phyloP scores from a whole-genome alignment of 805 yeast species.

The Nakazawaea pomicola region DNA sequence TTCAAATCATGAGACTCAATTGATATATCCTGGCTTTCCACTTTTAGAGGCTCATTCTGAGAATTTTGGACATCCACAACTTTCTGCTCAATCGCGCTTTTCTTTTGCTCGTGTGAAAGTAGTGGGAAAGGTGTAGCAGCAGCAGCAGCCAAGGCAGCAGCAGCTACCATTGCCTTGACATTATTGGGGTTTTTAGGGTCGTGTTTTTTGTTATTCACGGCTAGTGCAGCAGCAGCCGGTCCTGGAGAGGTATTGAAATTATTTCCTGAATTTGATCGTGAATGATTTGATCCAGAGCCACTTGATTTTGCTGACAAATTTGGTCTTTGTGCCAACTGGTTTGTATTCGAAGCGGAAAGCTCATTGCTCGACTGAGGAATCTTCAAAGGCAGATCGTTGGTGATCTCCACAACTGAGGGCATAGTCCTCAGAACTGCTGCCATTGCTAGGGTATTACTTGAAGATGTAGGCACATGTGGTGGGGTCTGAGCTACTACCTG shows the following conservation, averaged over 20 bases:
- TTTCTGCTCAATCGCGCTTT: not conserved
- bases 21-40: not conserved
- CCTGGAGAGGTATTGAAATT: conserved; percentile 30
- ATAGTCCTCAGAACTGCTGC: no score
- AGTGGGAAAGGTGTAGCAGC: conserved; percentile 71
- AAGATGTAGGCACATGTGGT: no score
- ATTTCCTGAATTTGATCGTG: conserved; percentile 13
- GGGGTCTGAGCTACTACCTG: no score
- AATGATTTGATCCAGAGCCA: conserved; percentile 3
- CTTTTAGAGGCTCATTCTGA: not conserved
- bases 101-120: conserved; percentile 12
- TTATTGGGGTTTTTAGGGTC: conserved; percentile 17
- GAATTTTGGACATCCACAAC: not conserved
- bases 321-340: not conserved
- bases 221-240: conserved; percentile 33
- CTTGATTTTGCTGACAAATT: conserved; percentile 1
- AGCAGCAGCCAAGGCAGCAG: conserved; percentile 80
- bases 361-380: no score
- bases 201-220: conserved; percentile 23
- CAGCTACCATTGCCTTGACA: conserved; percentile 64
- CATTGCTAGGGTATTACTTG: no score
- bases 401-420: no score
- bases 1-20: not conserved
- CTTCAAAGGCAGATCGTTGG: no score
- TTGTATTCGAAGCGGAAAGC: no score